These are phyloP conservation scores for Canavalia gladiata DNA, from an alignment of 306 rosid species.

Conservation along the genomic window DNA sequence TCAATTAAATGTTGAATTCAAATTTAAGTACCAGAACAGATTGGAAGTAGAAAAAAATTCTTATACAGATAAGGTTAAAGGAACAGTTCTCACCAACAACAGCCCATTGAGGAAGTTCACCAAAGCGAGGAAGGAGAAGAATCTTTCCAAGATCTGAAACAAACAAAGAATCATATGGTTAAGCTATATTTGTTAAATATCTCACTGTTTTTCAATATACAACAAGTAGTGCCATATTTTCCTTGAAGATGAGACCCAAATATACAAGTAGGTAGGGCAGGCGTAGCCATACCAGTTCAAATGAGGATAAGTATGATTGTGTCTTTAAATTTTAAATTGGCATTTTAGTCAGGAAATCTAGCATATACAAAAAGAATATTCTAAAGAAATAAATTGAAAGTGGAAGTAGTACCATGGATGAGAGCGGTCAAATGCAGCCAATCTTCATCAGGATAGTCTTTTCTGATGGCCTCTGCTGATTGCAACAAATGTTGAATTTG, in stretches of 20 bases:
- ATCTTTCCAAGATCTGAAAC: constrained; percentile 63
- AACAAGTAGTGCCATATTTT: too few species aligned
- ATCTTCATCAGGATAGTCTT: constrained; percentile 53
- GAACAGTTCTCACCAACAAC: constrained; percentile 57
- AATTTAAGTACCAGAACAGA: neutral
- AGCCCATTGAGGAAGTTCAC: constrained; percentile 64
- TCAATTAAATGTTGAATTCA: constrained; percentile 34
- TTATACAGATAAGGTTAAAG: neutral
- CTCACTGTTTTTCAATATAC: too few species aligned
- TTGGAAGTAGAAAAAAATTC: neutral
- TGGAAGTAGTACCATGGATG: constrained; percentile 50
- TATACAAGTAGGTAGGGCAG: too few species aligned
- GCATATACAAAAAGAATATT: neutral
- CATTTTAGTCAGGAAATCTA: neutral
- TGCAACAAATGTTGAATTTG: constrained; percentile 53
- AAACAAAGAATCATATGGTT: constrained; percentile 5
- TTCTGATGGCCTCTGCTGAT: constrained; percentile 51
- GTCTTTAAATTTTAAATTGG: neutral
- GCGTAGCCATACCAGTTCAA: neutral
- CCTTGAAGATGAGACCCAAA: too few species aligned
- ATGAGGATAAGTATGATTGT: constrained; percentile 5
- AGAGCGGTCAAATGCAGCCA: constrained; percentile 62
- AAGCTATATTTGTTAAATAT: neutral
- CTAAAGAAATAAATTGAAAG: neutral
- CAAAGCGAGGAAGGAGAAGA: constrained; percentile 53